Evolutionary conservation across 2,329 filamentous ascomycete genomes (phyloP).

Genomic region (Alternaria sp.): DNA sequence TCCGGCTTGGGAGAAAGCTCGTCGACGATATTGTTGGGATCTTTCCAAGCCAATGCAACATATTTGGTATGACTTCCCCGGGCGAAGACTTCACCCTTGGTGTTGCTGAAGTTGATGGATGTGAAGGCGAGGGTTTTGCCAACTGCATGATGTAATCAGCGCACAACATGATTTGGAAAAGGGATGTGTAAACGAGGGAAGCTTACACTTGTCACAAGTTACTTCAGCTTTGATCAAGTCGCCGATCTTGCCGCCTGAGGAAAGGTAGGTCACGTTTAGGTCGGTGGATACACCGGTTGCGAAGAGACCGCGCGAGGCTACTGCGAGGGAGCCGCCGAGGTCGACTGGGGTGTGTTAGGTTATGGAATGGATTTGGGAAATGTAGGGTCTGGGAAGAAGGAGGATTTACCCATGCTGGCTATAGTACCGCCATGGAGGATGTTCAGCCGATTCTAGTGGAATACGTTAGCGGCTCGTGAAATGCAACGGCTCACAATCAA

Average conservation of each 20-base stretch:
- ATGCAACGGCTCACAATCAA: too few species aligned
- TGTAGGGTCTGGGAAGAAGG: background rate
- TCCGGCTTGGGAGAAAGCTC: slow-evolving; percentile 58
- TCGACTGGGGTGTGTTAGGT: slow-evolving; percentile 58
- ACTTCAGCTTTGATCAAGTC: slow-evolving; percentile 68
- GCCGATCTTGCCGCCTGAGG: slow-evolving; percentile 69
- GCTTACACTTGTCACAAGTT: slow-evolving; percentile 69
- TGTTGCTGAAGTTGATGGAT: slow-evolving; percentile 67
- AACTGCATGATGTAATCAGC: slow-evolving; percentile 52
- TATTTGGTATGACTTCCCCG: slow-evolving; percentile 75
- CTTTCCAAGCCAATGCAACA: slow-evolving; percentile 68
- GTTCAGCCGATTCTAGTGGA: slow-evolving; percentile 72
- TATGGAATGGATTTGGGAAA: background rate
- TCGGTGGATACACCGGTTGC: slow-evolving; percentile 73
- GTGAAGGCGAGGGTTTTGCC: slow-evolving; percentile 73
- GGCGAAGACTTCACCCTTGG: slow-evolving; percentile 67
- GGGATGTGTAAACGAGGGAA: background rate
- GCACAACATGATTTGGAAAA: background rate
- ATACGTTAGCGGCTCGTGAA: background rate
- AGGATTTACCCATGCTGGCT: slow-evolving; percentile 68
- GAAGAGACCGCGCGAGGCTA: slow-evolving; percentile 70
- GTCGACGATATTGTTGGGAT: slow-evolving; percentile 68
- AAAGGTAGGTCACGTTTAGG: slow-evolving; percentile 71
- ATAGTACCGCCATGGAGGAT: slow-evolving; percentile 82
- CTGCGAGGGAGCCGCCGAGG: slow-evolving; percentile 70